A percentile compares a stretch with the other conserved stretches of the same genome.
These are phyloP conservation scores for Mesembryanthemum crystallinum DNA, from an alignment of 148 eudicot genomes.

Conservation along the genomic window DNA sequence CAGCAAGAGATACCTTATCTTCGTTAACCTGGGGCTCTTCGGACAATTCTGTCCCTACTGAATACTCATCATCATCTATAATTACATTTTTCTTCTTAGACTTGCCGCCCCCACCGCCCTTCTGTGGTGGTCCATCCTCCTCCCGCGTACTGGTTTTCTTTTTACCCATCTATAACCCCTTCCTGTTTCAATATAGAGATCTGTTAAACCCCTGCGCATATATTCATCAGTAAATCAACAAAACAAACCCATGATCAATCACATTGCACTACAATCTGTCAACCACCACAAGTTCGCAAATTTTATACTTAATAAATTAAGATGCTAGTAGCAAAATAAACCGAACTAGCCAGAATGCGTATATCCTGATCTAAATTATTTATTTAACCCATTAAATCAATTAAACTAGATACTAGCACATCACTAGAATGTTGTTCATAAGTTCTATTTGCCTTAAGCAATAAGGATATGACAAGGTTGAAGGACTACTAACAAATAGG, in stretches of 20 bases:
- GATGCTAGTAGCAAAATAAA: no score
- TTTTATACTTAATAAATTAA: no score
- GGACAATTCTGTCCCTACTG: conserved; percentile 47
- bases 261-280: neutral
- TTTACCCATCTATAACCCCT: conserved; percentile 45
- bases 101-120: conserved; percentile 33
- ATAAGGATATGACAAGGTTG: no score
- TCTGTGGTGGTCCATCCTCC: conserved; percentile 29
- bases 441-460: no score
- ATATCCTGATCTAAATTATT: no score
- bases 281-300: no score
- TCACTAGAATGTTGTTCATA: no score
- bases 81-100: conserved; percentile 58
- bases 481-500: no score
- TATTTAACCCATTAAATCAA: no score
- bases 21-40: conserved; percentile 48
- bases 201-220: neutral
- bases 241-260: neutral
- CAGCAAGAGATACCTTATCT: conserved; percentile 32
- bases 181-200: neutral
- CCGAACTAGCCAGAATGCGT: no score
- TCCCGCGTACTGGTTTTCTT: conserved; percentile 51
- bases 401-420: no score
- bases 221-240: neutral
- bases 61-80: conserved; percentile 82